Conservation (phyloP, 2,329 filamentous ascomycete species). For the Penicillium sp. region DNA sequence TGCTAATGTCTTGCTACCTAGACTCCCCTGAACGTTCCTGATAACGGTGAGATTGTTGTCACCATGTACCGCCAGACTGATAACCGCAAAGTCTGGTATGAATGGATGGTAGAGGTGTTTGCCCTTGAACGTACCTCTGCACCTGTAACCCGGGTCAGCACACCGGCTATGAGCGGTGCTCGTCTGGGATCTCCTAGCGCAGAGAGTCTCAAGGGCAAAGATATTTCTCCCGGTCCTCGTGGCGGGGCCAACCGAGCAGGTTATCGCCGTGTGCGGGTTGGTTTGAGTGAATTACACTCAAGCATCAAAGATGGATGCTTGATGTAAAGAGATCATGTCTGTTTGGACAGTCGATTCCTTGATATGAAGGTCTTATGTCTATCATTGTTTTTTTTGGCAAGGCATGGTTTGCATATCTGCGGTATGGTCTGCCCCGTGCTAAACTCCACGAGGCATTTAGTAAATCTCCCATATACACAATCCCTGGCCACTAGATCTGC, state of each 20-base stretch:
- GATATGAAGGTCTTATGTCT: background rate
- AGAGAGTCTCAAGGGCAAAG: conserved; percentile 23
- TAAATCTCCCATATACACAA: no score
- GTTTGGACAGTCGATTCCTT: background rate
- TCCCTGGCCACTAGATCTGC: no score
- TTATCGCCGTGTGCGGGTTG: conserved; percentile 38
- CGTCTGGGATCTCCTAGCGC: conserved; percentile 26
- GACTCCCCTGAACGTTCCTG: conserved; percentile 83
- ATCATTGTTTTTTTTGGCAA: background rate
- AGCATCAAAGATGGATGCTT: conserved; percentile 52
- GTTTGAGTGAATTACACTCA: conserved; percentile 49
- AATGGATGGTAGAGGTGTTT: conserved; percentile 92
- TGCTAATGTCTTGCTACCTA: conserved; percentile 38
- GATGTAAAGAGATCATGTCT: conserved; percentile 37
- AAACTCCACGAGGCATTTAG: background rate
- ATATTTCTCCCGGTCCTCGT: conserved; percentile 9
- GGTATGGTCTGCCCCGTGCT: background rate
- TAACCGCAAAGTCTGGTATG: conserved; percentile 96
- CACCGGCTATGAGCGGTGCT: conserved; percentile 33
- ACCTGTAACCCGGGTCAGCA: conserved; percentile 13
- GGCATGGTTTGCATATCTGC: background rate
- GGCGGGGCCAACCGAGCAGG: conserved; percentile 15
- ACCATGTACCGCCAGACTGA: conserved; percentile 97
- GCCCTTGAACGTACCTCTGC: conserved; percentile 34
- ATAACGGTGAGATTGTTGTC: conserved; percentile 79